Percentiles rank a stretch among this genome's conserved stretches.
Evolutionary conservation across 176 grass and related monocot genomes (phyloP).

Genomic region (Zea luxurians): DNA sequence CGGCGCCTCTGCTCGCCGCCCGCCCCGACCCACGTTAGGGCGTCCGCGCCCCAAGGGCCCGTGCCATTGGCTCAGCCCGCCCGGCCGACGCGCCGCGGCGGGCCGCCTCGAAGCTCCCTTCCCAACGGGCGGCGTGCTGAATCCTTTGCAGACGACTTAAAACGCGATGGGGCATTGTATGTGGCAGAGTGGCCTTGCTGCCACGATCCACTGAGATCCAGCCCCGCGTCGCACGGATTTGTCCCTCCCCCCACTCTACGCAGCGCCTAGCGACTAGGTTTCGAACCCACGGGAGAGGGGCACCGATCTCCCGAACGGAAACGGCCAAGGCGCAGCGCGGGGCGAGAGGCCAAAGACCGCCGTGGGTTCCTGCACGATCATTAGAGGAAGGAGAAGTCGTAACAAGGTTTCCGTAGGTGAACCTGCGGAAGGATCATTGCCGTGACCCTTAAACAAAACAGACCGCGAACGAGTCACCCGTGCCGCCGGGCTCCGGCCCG

Average conservation of each 20-base stretch:
- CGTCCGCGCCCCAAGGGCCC: conserved; percentile 25
- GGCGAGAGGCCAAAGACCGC: no score
- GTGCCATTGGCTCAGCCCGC: conserved; percentile 18
- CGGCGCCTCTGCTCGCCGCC: no score
- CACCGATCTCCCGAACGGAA: no score
- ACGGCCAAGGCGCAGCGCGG: no score
- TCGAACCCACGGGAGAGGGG: no score
- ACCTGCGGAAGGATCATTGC: no score
- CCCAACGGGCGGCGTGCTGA: conserved; percentile 42
- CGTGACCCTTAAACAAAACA: no score
- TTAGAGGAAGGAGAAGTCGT: conserved; percentile 70
- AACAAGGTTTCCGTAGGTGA: conserved; percentile 53
- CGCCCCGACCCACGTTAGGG: not conserved
- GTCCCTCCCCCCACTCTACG: conserved; percentile 27
- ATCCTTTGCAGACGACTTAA: conserved; percentile 69
- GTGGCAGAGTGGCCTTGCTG: conserved; percentile 60
- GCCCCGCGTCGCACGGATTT: conserved; percentile 21
- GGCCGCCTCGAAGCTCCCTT: conserved; percentile 37
- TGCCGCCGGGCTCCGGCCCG: no score
- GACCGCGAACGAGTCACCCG: no score
- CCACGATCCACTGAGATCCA: conserved; percentile 62
- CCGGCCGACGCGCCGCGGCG: not conserved
- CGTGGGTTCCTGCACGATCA: no score
- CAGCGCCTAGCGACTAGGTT: no score
- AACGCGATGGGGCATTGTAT: conserved; percentile 42